These are phyloP conservation scores for Hortaea werneckii DNA, from an alignment of 2,329 filamentous ascomycete species.

Conservation along the genomic window DNA sequence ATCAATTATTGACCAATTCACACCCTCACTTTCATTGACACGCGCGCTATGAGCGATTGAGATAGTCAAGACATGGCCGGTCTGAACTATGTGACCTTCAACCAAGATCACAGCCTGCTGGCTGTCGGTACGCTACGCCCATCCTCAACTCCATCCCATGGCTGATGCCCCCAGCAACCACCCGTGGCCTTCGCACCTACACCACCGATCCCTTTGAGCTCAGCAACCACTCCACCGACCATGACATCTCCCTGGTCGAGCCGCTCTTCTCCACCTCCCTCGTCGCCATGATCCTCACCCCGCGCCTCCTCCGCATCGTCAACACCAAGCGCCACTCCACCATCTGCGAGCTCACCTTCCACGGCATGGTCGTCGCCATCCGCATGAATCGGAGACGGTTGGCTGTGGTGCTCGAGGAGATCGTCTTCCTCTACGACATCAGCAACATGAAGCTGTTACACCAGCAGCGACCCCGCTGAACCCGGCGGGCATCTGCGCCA, in stretches of 20 bases:
- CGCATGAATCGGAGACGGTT: slow-evolving; percentile 89
- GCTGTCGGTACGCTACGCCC: slow-evolving; percentile 62
- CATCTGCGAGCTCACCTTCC: slow-evolving; percentile 97
- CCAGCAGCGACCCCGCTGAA: slow-evolving; percentile 90
- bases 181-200: slow-evolving; percentile 90
- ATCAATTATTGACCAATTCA: too few relatives aligned
- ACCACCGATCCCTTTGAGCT: slow-evolving; percentile 93
- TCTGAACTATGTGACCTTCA: slow-evolving; percentile 98
- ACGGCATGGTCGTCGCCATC: slow-evolving; percentile 88
- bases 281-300: slow-evolving; percentile 85
- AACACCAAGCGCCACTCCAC: slow-evolving; percentile 87
- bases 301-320: slow-evolving; percentile 84
- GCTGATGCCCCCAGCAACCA: slow-evolving; percentile 54
- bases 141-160: neutral
- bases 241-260: slow-evolving; percentile 87
- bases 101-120: slow-evolving; percentile 95
- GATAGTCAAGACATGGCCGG: slow-evolving; percentile 17
- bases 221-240: slow-evolving; percentile 83
- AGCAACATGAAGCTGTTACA: slow-evolving; percentile 94
- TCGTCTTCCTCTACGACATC: slow-evolving; percentile 97
- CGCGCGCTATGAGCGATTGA: neutral
- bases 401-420: slow-evolving; percentile 85
- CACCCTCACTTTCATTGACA: too few relatives aligned
- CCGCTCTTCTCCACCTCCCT: slow-evolving; percentile 98
- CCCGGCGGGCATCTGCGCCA: slow-evolving; percentile 71